Evolutionary conservation across 805 yeast species (phyloP), one percentile per base, ranked within the genome.

Genomic region (Spathaspora girioi): DNA sequence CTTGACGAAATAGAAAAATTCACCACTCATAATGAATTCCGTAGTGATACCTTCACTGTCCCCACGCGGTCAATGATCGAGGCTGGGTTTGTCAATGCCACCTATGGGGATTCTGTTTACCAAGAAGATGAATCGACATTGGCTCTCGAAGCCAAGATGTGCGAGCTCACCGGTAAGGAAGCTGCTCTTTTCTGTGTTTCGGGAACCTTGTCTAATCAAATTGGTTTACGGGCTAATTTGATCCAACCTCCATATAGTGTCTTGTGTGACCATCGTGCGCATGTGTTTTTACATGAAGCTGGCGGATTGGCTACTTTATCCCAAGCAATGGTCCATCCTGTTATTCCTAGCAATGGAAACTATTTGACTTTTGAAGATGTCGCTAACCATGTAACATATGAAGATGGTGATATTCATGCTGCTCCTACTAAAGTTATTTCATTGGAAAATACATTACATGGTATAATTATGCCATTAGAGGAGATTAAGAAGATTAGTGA

Each of bases 41-140:
- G 78, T 48, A 70, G 67, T 60, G 98, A 92, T 67, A 92, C 97
- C 0, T 89, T 90, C 76, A 91, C 97, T 2, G 87, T 88, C 8
- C 97, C 97, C 29, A 82, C 96, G 0, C 74, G 73, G 41, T 73
- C 80, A 32, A 89, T 91, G 93, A 65, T 87, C 17, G 58, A 56
- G 20, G 76, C 76, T 53, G 83, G 91, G 27, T 38, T 56, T 11
- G 31, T 57, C 29, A 55, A 53, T 10, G 58, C 75, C n/a, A 60
- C 75, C 0, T 61, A 66, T 20, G 78, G 78, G 3, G 78, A 74
- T 54, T 63, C 77, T 4, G 78, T 74, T 2, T 74, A 74, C 56
- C 65, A 70, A 52, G 77, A 73, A 55, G 78, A 74, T 58, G 60
- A 46, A 2, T 49, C 65, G 12, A 74, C 78, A 11, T 54, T 54